phyloP scores from a whole-genome alignment of 441 rosid species.

The Jatropha multifida region DNA sequence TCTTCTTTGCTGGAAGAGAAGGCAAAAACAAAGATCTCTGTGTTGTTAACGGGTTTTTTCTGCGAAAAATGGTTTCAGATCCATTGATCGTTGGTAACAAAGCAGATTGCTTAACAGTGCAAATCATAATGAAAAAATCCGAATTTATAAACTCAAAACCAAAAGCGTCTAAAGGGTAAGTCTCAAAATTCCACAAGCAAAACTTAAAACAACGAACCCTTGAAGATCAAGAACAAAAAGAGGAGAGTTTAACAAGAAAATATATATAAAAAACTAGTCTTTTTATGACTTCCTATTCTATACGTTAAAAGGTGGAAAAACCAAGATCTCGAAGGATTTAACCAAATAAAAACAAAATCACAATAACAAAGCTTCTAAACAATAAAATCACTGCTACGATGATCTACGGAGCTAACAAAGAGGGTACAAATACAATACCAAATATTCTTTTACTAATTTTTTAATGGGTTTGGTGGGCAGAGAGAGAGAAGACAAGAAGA shows the following conservation, averaged over 20 bases:
- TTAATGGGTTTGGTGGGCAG: background rate
- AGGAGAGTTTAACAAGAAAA: slow-evolving; percentile 7
- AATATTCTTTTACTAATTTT: background rate
- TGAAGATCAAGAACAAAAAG: slow-evolving; percentile 11
- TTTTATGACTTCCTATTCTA: slow-evolving; percentile 1
- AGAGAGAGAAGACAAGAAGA: slow-evolving; percentile 1
- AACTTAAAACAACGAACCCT: slow-evolving; percentile 5
- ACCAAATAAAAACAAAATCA: background rate
- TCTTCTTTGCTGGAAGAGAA: slow-evolving; percentile 27
- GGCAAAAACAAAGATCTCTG: slow-evolving; percentile 39
- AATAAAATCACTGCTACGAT: background rate
- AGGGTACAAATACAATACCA: background rate
- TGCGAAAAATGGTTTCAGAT: slow-evolving; percentile 36
- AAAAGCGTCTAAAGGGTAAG: slow-evolving; percentile 8
- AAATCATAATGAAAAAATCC: slow-evolving; percentile 38
- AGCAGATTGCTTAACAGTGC: slow-evolving; percentile 35
- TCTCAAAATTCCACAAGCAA: background rate
- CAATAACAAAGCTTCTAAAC: background rate
- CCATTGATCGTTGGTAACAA: slow-evolving; percentile 36
- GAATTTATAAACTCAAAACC: slow-evolving; percentile 6
- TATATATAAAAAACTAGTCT: background rate
- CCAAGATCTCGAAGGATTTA: background rate
- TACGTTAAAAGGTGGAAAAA: background rate
- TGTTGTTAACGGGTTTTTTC: slow-evolving; percentile 24
- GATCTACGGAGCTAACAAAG: background rate